Percentiles rank a stretch among this genome's conserved stretches.
Conservation (phyloP, 768 basidiomycete species). For the Naganishia onofrii region DNA sequence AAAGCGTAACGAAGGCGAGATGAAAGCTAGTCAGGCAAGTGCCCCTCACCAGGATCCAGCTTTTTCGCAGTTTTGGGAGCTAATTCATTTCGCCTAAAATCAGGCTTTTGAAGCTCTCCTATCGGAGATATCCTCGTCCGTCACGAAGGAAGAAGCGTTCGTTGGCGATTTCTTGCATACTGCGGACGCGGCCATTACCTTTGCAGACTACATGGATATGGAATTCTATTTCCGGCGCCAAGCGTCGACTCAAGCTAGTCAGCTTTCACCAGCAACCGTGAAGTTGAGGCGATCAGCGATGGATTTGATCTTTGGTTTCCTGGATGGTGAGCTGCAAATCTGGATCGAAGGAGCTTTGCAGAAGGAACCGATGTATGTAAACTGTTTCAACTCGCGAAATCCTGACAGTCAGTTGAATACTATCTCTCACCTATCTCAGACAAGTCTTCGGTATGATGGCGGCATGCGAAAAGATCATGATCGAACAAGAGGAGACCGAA, state of each 20-base stretch:
- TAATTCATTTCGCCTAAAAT: not conserved
- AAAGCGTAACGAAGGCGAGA: constrained; percentile 61
- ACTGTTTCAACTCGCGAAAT: not conserved
- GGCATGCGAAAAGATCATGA: constrained; percentile 70
- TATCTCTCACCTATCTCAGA: constrained; percentile 54
- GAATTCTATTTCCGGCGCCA: constrained; percentile 93
- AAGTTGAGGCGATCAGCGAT: constrained; percentile 83
- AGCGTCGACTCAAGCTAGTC: constrained; percentile 66
- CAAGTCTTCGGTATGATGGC: constrained; percentile 80
- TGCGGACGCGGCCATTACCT: constrained; percentile 80
- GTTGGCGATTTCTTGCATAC: constrained; percentile 89
- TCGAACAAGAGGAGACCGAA: constrained; percentile 73
- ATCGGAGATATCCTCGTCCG: constrained; percentile 63
- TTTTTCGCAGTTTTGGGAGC: not conserved
- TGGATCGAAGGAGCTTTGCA: constrained; percentile 79
- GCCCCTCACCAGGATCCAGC: not conserved
- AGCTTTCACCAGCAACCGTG: constrained; percentile 64
- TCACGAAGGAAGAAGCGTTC: constrained; percentile 71
- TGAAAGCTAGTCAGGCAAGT: constrained; percentile 69
- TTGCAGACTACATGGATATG: constrained; percentile 89
- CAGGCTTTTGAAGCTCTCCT: constrained; percentile 14
- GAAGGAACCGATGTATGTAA: constrained; percentile 70
- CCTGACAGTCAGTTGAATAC: not conserved
- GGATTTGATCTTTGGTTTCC: constrained; percentile 93
- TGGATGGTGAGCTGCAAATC: constrained; percentile 73